These are phyloP conservation scores for Raphidocelis subcapitata DNA, from an alignment of 139 green algal genomes.

Conservation along the genomic window DNA sequence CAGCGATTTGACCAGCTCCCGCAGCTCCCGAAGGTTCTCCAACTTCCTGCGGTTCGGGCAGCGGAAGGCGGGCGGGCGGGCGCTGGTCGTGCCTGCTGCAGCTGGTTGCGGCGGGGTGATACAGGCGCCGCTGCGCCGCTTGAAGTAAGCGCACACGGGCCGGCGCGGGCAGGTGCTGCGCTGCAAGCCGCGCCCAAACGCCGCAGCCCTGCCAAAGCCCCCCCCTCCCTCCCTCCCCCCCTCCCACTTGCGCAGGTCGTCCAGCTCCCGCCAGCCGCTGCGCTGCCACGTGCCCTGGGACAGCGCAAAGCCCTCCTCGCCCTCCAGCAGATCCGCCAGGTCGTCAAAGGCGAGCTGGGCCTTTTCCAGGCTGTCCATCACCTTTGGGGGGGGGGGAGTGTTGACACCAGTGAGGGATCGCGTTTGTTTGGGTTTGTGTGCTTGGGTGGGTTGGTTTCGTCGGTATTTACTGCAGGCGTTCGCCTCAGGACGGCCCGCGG, in stretches of 20 bases:
- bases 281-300: constrained; percentile 66
- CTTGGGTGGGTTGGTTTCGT: no score
- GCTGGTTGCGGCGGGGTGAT: neutral
- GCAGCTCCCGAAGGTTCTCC: constrained; percentile 78
- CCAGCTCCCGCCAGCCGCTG: constrained; percentile 78
- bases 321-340: constrained; percentile 70
- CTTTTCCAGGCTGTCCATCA: constrained; percentile 79
- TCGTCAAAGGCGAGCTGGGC: constrained; percentile 68
- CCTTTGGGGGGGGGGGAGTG: neutral
- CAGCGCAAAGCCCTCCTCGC: constrained; percentile 67
- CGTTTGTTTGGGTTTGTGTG: neutral
- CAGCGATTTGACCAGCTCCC: constrained; percentile 78
- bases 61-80: neutral
- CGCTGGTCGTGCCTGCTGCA: neutral
- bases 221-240: neutral
- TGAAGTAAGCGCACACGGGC: neutral
- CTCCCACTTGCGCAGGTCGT: constrained; percentile 50
- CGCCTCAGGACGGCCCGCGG: no score
- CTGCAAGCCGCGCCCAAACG: no score
- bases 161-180: no score
- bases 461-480: no score
- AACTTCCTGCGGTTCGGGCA: constrained; percentile 65
- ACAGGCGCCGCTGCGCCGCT: neutral
- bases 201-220: no score
- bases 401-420: neutral